Evolutionary conservation across 2,329 filamentous ascomycete species (phyloP).

Genomic region (Penicillium sp.): DNA sequence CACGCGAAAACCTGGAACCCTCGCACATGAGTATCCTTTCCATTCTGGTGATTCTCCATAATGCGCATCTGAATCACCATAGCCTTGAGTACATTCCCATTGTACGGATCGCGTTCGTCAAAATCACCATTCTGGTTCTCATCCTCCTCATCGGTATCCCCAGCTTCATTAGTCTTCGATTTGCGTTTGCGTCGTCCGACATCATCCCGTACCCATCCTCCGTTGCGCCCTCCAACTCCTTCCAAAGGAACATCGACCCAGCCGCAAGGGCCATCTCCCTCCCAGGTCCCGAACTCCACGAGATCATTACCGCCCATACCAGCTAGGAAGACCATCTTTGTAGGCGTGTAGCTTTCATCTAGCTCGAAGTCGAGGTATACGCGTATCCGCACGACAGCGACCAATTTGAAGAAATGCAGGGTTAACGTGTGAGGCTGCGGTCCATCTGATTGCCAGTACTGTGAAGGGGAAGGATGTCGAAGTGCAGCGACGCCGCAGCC

Average conservation of each 20-base stretch:
- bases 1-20: conserved; percentile 78
- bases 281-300: conserved; percentile 78
- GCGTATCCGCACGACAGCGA: conserved; percentile 49
- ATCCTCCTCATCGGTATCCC: not conserved
- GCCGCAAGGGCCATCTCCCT: conserved; percentile 71
- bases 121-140: not conserved
- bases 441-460: conserved; percentile 64
- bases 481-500: conserved; percentile 59
- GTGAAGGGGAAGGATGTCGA: conserved; percentile 52
- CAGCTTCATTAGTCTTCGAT: conserved; percentile 2
- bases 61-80: conserved; percentile 89
- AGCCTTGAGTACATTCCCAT: conserved; percentile 72
- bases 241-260: conserved; percentile 82
- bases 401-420: conserved; percentile 58
- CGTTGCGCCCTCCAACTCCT: conserved; percentile 52
- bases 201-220: conserved; percentile 28
- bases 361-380: conserved; percentile 76
- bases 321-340: conserved; percentile 80
- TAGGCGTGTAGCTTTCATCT: conserved; percentile 96
- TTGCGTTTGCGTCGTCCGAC: conserved; percentile 14
- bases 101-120: conserved; percentile 39
- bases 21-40: conserved; percentile 95
- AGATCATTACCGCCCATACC: conserved; percentile 90
- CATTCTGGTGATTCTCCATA: conserved; percentile 96
- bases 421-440: conserved; percentile 61